phyloP scores from a whole-genome alignment of 768 basidiomycete species.

The Phaffia australis region DNA sequence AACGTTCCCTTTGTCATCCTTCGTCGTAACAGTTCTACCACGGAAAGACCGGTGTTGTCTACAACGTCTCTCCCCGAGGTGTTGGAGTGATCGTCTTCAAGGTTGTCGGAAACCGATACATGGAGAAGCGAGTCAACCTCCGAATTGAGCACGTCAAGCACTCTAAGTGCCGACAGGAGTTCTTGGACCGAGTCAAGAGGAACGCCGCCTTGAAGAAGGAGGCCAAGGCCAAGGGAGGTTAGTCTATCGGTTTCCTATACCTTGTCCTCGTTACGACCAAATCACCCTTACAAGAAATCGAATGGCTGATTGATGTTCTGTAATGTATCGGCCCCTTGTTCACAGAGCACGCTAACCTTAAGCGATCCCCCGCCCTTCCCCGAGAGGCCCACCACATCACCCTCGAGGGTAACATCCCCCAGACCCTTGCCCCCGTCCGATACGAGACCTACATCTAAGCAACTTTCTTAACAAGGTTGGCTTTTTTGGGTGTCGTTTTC shows the following conservation, averaged over 20 bases:
- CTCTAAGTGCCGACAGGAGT: constrained; percentile 47
- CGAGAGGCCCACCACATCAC: constrained; percentile 69
- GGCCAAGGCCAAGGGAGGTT: constrained; percentile 84
- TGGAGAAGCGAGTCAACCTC: constrained; percentile 99
- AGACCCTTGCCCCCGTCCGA: constrained; percentile 82
- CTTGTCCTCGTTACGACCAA: background rate
- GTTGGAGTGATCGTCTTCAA: constrained; percentile 98
- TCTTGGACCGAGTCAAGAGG: constrained; percentile 85
- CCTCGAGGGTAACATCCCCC: constrained; percentile 61
- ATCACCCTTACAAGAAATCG: background rate
- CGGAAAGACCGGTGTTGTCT: constrained; percentile 94
- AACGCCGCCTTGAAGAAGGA: constrained; percentile 73
- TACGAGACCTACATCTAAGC: constrained; percentile 37
- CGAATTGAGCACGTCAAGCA: constrained; percentile 28
- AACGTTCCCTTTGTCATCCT: background rate
- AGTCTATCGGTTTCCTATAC: constrained; percentile 37
- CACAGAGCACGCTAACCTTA: constrained; percentile 67
- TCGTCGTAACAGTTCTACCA: constrained; percentile 32
- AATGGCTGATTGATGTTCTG: background rate
- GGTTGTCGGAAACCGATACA: constrained; percentile 95
- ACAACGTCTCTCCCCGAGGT: constrained; percentile 90
- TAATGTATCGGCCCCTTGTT: background rate
- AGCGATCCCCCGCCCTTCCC: constrained; percentile 73
- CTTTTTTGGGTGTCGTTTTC: no score
- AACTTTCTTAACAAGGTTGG: no score